These are phyloP conservation scores for Bolboschoenoplectus hybrid DNA, from an alignment of 202 grass and related monocot genomes.

Conservation along the genomic window DNA sequence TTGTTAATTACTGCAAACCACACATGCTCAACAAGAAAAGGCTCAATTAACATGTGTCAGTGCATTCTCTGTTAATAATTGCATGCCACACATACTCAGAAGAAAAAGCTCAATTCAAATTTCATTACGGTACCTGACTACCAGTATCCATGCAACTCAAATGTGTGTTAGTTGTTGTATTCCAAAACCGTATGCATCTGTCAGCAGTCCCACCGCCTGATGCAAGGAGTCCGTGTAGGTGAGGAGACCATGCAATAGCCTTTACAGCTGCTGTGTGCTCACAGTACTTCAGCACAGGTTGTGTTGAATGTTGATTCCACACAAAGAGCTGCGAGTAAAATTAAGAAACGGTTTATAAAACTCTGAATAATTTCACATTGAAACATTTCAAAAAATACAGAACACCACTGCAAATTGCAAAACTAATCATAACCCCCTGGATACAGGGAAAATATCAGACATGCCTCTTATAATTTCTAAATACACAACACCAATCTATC, in stretches of 20 bases:
- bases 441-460: not conserved
- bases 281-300: conserved; percentile 83
- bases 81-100: not conserved
- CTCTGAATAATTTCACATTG: not conserved
- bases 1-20: not conserved
- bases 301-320: conserved; percentile 87
- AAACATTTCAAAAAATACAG: not conserved
- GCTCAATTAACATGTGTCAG: conserved; percentile 8
- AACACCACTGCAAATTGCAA: not conserved
- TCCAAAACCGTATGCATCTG: conserved; percentile 96
- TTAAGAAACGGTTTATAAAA: not conserved
- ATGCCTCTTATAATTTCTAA: conserved; percentile 7
- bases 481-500: not conserved
- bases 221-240: conserved; percentile 88
- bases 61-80: not conserved
- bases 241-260: conserved; percentile 99
- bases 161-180: conserved; percentile 80
- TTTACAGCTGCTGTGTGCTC: conserved; percentile 99
- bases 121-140: conserved; percentile 74
- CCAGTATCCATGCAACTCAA: conserved; percentile 88
- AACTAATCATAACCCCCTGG: not conserved
- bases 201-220: conserved; percentile 97
- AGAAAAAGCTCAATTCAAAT: conserved; percentile 25
- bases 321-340: conserved; percentile 74
- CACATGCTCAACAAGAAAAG: conserved; percentile 1